Percentiles rank a stretch among this genome's conserved stretches.
Evolutionary conservation across 768 basidiomycete species (phyloP).

Genomic region (Candolleomyces eurysporus): DNA sequence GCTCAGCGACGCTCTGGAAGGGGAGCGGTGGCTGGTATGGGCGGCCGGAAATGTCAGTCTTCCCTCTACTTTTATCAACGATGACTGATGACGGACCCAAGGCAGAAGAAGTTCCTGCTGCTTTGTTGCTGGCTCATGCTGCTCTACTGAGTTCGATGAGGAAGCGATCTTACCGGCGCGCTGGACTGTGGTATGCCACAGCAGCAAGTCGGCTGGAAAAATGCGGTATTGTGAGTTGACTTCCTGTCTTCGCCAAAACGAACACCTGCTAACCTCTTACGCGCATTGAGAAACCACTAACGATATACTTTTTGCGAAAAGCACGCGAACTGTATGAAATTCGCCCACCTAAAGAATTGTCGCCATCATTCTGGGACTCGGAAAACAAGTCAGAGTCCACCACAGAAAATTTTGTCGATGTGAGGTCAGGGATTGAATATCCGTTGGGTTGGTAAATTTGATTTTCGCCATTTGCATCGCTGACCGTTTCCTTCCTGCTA

Average conservation of each 20-base stretch:
- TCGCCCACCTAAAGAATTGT: slow-evolving; percentile 55
- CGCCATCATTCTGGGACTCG: slow-evolving; percentile 79
- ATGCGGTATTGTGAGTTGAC: slow-evolving; percentile 65
- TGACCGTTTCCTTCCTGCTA: background rate
- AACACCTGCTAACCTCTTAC: slow-evolving; percentile 3
- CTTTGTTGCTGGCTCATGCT: slow-evolving; percentile 78
- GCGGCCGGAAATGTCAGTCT: slow-evolving; percentile 75
- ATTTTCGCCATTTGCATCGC: background rate
- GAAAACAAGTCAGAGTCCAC: slow-evolving; percentile 47
- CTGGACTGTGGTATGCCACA: slow-evolving; percentile 76
- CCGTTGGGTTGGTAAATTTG: slow-evolving; percentile 55
- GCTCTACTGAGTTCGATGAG: slow-evolving; percentile 58
- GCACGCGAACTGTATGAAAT: slow-evolving; percentile 62
- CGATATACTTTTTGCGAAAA: slow-evolving; percentile 75
- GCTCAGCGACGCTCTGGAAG: slow-evolving; percentile 54
- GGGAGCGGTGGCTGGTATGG: slow-evolving; percentile 85
- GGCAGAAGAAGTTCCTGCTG: slow-evolving; percentile 82
- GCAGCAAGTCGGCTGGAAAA: slow-evolving; percentile 80
- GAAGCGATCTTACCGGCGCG: slow-evolving; percentile 56
- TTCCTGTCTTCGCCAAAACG: background rate
- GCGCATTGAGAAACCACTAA: slow-evolving; percentile 69
- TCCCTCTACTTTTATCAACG: slow-evolving; percentile 1
- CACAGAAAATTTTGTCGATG: slow-evolving; percentile 53
- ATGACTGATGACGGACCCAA: slow-evolving; percentile 36
- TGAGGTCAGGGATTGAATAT: slow-evolving; percentile 75